These are phyloP conservation scores for Capsicum pubescens DNA, from an alignment of 257 asterid species.

Conservation along the genomic window DNA sequence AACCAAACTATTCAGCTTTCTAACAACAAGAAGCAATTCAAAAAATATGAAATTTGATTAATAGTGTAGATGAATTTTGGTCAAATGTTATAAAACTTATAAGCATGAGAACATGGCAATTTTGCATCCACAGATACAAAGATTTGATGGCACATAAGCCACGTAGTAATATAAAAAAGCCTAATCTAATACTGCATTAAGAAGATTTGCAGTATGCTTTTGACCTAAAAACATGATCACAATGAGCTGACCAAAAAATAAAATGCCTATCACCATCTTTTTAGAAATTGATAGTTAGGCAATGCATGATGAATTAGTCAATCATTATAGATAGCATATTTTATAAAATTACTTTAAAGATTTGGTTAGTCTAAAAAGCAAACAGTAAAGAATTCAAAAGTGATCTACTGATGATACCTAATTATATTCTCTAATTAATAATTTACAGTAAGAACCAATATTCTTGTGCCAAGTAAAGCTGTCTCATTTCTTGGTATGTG, in stretches of 20 bases:
- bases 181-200: background rate
- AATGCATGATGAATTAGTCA: constrained; percentile 38
- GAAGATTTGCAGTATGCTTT: background rate
- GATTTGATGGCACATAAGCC: background rate
- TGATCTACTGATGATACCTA: constrained; percentile 46
- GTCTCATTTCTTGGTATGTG: constrained; percentile 56
- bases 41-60: background rate
- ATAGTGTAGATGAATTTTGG: background rate
- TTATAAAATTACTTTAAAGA: constrained; percentile 32
- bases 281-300: constrained; percentile 44
- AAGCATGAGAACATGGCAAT: constrained; percentile 26
- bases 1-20: background rate
- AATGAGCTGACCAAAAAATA: constrained; percentile 5
- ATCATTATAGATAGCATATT: constrained; percentile 31
- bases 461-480: constrained; percentile 33
- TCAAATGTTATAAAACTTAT: background rate
- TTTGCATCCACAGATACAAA: background rate
- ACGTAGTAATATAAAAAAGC: background rate
- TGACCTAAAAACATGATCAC: constrained; percentile 23
- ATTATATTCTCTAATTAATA: constrained; percentile 38
- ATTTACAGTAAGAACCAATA: constrained; percentile 32
- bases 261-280: constrained; percentile 18
- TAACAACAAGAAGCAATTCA: background rate
- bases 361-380: constrained; percentile 46
- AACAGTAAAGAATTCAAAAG: constrained; percentile 35